Base-by-base conservation (phyloP, 768 basidiomycete species). In the Candolleomyces aberdarensis region DNA sequence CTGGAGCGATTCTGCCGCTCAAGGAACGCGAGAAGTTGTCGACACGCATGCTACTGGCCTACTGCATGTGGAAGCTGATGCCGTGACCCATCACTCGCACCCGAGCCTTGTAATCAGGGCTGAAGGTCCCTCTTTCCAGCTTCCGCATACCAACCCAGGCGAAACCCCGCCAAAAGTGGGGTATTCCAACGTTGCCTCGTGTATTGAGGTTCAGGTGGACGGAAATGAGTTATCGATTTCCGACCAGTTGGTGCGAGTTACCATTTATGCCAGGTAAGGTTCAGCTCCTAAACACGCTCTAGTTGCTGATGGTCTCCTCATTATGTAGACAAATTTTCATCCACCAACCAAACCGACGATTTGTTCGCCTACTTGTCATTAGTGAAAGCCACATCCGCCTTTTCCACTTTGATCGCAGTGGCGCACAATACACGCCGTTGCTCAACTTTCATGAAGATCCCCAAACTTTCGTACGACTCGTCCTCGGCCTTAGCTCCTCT, bases 381-480 rank as follows among this genome's bases (percentile, higher is more conserved):
- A 56, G 15, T 29, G 53, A 61, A 36, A 20, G 31, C 11, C 53
- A 47, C 15, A 20, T 49, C 39, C 44, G 54, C 31, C 47, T 61
- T 13, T 17, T 61, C 29, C 59, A 61, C 32, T 56, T 41, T 31
- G 59, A 61, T 53, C 40, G 54, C 2, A 49, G 53, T 22, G 59
- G 59, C 10, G 13, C 49, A 39, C n/a, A 48, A 9, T 46, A 54
- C 19, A 17, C 59, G 4, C 31, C 17, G 3, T 22, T 41, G n/a
- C 11, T 61, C 46, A 31, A 56, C 54, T 31, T 56, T 31, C 53
- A 61, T 22, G 14, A 32, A 0, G 31, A 61, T 11, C 20, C 52
- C 3, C 40, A 36, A 4, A 20, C 19, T 13, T 61, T 61, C 20
- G 40, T 61, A 8, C 52, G 59, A 3, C 11, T 56, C 29, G 54